These are phyloP conservation scores for Fusarium sp. DNA, from an alignment of 2,329 filamentous ascomycete genomes.

Conservation along the genomic window DNA sequence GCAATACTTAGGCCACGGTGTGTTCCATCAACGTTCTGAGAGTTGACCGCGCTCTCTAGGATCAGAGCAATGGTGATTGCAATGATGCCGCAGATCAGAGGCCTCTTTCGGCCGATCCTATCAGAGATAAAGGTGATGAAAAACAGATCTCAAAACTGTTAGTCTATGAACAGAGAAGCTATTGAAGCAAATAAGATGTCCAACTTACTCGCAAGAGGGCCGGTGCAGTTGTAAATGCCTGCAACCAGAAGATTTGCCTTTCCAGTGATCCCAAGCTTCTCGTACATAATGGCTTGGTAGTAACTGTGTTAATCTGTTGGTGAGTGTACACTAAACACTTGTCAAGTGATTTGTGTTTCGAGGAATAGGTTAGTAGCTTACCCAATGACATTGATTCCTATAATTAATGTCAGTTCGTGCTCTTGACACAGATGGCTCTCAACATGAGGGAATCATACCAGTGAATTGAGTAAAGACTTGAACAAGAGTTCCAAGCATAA, in stretches of 20 bases:
- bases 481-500: conserved; percentile 65
- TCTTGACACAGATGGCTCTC: background rate
- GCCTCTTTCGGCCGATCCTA: conserved; percentile 66
- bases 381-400: conserved; percentile 61
- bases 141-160: conserved; percentile 52
- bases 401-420: background rate
- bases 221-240: conserved; percentile 68
- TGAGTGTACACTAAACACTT: too few species aligned
- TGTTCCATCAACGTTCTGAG: conserved; percentile 52
- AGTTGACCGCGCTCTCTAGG: conserved; percentile 64
- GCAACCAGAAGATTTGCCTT: conserved; percentile 61
- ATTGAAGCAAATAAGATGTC: background rate
- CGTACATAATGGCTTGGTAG: conserved; percentile 63
- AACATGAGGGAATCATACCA: conserved; percentile 31
- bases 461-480: conserved; percentile 66
- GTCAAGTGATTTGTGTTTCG: background rate
- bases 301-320: conserved; percentile 32
- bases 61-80: conserved; percentile 65
- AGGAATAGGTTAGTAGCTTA: background rate
- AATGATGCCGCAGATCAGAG: conserved; percentile 71
- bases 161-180: background rate
- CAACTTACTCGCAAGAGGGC: conserved; percentile 56
- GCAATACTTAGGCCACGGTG: conserved; percentile 58
- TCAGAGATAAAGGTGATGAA: conserved; percentile 68
- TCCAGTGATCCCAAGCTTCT: conserved; percentile 58